phyloP scores from a whole-genome alignment of 805 yeast genomes.

The Wickerhamomyces bisporus region DNA sequence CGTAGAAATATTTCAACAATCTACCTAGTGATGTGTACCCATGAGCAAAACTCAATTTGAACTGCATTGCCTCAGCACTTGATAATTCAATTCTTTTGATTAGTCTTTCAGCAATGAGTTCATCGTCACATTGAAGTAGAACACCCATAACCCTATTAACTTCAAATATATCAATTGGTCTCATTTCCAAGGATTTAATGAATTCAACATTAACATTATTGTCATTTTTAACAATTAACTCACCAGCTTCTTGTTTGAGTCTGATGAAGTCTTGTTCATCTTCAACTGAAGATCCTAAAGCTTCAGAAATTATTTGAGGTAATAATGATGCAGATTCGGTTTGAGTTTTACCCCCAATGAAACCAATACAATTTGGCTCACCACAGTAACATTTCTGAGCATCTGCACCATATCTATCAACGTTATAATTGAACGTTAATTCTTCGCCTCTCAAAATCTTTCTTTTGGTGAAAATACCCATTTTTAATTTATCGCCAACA shows the following conservation, averaged over 20 bases:
- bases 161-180: slow-evolving; percentile 46
- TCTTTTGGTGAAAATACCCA: slow-evolving; percentile 93
- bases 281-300: slow-evolving; percentile 66
- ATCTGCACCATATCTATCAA: slow-evolving; percentile 92
- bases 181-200: slow-evolving; percentile 52
- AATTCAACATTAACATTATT: slow-evolving; percentile 59
- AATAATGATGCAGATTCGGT: slow-evolving; percentile 82
- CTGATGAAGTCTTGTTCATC: slow-evolving; percentile 72
- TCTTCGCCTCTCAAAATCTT: slow-evolving; percentile 75
- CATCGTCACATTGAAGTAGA: slow-evolving; percentile 71
- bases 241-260: slow-evolving; percentile 44
- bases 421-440: slow-evolving; percentile 78
- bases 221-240: slow-evolving; percentile 46
- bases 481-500: slow-evolving; percentile 79
- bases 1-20: slow-evolving; percentile 38
- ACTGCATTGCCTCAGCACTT: slow-evolving; percentile 44
- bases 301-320: slow-evolving; percentile 81
- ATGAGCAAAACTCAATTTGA: slow-evolving; percentile 67
- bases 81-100: slow-evolving; percentile 61
- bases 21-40: slow-evolving; percentile 79
- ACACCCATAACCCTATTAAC: slow-evolving; percentile 79
- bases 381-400: slow-evolving; percentile 96
- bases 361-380: slow-evolving; percentile 85
- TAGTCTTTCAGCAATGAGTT: slow-evolving; percentile 56
- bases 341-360: slow-evolving; percentile 95